Evolutionary conservation across 306 rosid species (phyloP), one percentile per base, ranked within the genome.

Genomic region (Mimosa bimucronata): DNA sequence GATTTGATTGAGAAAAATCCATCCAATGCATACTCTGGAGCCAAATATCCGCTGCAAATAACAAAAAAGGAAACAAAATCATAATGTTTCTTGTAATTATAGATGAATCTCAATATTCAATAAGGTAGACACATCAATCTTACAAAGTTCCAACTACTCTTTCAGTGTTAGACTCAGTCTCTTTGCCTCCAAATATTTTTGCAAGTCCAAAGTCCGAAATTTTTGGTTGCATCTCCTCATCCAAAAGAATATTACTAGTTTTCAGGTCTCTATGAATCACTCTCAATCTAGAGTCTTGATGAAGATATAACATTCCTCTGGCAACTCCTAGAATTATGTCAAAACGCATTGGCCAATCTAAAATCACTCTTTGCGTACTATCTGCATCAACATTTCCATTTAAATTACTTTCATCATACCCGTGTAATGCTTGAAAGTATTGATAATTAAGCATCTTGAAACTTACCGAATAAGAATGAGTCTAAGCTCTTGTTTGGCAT

Each of bases 1-100:
- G 87, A 87, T 52, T 91, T 91, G 7, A 77, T 57, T 0, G 91
- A 91, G 69, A 89, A 91, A 25, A 67, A 0, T 61, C 91, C 92
- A 0, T 88, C 85, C 25, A 86, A 61, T 7, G 88, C 88, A 9
- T 86, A 89, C 9, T 89, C 88, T 0, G 88, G 90, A 52, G 67
- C 37, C 67, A 61, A 26, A 14, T 46, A 92, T 89, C 12, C 89
- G 13, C 92, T 88, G 73, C 29, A 75, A 12, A n/a, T n/a, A 5
- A 38, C 6, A 10, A 58, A 6, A 58, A 58, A 25, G 15, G 2
- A 58, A 9, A 58, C 15, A 25, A 23, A 58, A 25, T 25, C 16
- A 57, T 23, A 25, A 57, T 55, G 2, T 10, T 58, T 58, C 0
- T 9, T 58, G 2, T 3, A 11, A 58, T 21, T 10, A 25, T 23